These are phyloP conservation scores for Penicillium frequentans DNA, from an alignment of 2,329 filamentous ascomycete species.

Conservation along the genomic window DNA sequence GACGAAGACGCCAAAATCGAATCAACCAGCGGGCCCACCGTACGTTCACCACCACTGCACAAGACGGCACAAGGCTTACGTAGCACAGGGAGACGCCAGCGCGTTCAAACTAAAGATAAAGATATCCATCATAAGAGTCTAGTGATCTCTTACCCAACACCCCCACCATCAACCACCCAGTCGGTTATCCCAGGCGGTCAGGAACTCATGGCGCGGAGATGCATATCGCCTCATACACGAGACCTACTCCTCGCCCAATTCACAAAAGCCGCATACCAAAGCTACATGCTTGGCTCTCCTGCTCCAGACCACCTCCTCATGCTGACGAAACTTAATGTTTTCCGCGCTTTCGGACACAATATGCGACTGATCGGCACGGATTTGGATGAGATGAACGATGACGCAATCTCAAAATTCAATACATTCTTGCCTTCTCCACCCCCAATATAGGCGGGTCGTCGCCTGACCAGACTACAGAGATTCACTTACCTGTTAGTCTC, in stretches of 20 bases:
- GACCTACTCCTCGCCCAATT: conserved; percentile 16
- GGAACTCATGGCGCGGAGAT: neutral
- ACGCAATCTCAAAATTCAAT: conserved; percentile 30
- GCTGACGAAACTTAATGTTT: conserved; percentile 37
- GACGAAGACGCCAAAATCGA: conserved; percentile 31
- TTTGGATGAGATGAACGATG: conserved; percentile 26
- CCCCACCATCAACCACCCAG: neutral
- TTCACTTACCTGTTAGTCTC: conserved; percentile 28
- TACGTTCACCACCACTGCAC: conserved; percentile 9
- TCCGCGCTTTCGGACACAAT: conserved; percentile 33
- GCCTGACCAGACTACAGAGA: neutral
- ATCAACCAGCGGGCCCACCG: conserved; percentile 33
- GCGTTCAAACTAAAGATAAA: conserved; percentile 9
- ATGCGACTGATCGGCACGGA: conserved; percentile 28
- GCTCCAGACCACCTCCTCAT: conserved; percentile 35
- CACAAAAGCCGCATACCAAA: conserved; percentile 22
- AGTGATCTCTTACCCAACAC: neutral
- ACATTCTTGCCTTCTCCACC: neutral
- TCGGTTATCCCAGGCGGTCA: neutral
- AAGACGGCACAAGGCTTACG: neutral
- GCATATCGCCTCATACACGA: neutral
- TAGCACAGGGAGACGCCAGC: conserved; percentile 23
- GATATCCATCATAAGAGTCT: conserved; percentile 14
- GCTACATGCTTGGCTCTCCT: conserved; percentile 27
- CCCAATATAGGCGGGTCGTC: neutral